Evolutionary conservation across 331 rosid species (phyloP).

Genomic region (Dryas integrifolia): DNA sequence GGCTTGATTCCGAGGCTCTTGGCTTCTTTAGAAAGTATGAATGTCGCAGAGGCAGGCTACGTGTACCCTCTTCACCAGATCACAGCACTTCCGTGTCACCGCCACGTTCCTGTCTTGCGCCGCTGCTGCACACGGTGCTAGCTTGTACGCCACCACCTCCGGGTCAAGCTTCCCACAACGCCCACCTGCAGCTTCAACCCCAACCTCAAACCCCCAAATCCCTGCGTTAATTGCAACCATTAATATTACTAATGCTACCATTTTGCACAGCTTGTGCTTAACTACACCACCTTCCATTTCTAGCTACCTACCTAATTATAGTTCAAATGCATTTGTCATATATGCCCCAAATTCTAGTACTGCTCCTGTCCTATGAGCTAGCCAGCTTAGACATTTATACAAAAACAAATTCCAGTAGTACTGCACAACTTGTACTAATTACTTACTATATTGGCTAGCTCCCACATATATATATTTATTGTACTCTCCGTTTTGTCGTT

Average conservation of each 20-base stretch:
- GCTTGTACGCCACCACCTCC: not conserved
- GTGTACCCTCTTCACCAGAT: not conserved
- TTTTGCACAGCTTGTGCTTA: not conserved
- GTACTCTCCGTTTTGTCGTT: no score
- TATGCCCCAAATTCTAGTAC: no score
- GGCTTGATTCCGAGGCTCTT: not conserved
- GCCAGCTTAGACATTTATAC: no score
- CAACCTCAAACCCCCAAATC: not conserved
- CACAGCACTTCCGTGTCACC: constrained; percentile 19
- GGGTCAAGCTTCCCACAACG: not conserved
- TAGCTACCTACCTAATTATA: no score
- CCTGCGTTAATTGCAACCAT: not conserved
- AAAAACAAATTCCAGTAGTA: no score
- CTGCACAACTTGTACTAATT: no score
- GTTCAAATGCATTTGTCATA: no score
- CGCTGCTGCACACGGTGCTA: constrained; percentile 4
- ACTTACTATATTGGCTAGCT: no score
- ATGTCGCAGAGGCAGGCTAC: constrained; percentile 9
- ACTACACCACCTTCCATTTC: no score
- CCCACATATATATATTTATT: no score
- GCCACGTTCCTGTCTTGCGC: not conserved
- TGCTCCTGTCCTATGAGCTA: no score
- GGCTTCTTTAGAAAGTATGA: constrained; percentile 1
- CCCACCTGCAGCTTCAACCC: constrained; percentile 11
- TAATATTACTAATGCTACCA: not conserved